Percentiles rank a stretch among this genome's conserved stretches.
phyloP scores from a whole-genome alignment of 73 alveolate species.

The Paramecium sexaurelia region DNA sequence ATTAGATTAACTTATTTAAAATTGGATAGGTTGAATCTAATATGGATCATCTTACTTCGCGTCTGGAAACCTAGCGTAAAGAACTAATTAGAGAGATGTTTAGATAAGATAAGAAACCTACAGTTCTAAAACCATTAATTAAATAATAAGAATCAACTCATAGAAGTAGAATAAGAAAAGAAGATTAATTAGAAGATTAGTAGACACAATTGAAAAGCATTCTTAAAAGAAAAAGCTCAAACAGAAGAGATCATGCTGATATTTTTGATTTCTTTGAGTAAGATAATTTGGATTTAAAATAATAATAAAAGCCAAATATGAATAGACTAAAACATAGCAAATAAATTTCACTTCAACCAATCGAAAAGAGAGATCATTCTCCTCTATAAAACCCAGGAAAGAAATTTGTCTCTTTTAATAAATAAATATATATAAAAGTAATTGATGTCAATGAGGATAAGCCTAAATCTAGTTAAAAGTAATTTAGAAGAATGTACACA shows the following conservation, averaged over 20 bases:
- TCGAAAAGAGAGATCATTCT: neutral
- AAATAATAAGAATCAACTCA: neutral
- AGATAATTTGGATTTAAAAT: neutral
- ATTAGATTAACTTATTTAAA: neutral
- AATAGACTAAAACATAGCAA: constrained; percentile 6
- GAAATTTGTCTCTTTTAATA: too few species aligned
- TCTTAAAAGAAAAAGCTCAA: constrained; percentile 49
- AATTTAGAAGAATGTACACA: too few species aligned
- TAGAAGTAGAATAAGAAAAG: neutral
- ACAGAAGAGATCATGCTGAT: constrained; percentile 46
- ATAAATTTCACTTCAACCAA: neutral
- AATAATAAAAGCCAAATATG: neutral
- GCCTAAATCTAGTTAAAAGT: too few species aligned
- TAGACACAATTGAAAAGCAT: constrained; percentile 7
- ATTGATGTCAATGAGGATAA: too few species aligned
- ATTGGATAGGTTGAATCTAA: neutral
- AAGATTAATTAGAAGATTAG: neutral
- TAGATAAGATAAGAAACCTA: neutral
- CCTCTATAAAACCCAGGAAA: too few species aligned
- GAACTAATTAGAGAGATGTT: constrained; percentile 5
- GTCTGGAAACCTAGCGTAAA: neutral
- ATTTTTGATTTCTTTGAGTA: constrained; percentile 46
- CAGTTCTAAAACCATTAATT: neutral
- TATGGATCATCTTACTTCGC: neutral
- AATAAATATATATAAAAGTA: too few species aligned